Evolutionary conservation across 306 rosid genomes (phyloP).

Genomic region (Argentina anserina): DNA sequence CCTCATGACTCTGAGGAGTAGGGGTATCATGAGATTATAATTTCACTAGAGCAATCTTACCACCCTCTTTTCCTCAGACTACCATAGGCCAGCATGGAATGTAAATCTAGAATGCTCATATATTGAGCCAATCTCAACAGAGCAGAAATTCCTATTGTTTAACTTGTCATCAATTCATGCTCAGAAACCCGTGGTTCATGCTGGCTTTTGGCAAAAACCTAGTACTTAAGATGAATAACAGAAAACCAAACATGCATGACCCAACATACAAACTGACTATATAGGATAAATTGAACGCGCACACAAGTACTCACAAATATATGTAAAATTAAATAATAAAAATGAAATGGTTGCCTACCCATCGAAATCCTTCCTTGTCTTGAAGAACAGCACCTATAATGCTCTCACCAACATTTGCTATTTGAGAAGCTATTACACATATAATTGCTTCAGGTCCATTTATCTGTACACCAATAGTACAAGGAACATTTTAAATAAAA

Average conservation of each 20-base stretch:
- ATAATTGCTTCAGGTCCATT: constrained; percentile 56
- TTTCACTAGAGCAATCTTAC: neutral
- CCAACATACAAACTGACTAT: neutral
- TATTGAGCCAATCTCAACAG: neutral
- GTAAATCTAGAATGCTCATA: neutral
- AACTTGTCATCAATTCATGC: neutral
- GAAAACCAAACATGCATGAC: neutral
- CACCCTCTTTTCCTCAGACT: neutral
- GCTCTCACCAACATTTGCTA: constrained; percentile 97
- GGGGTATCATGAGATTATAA: neutral
- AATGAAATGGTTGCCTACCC: constrained; percentile 54
- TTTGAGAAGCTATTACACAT: constrained; percentile 86
- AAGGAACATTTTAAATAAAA: constrained; percentile 6
- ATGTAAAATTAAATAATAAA: neutral
- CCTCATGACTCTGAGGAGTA: neutral
- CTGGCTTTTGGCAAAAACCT: neutral
- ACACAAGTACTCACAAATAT: neutral
- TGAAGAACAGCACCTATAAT: constrained; percentile 88
- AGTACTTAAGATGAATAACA: neutral
- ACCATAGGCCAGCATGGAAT: neutral
- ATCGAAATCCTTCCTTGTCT: constrained; percentile 89
- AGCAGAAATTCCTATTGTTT: neutral
- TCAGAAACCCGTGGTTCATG: neutral
- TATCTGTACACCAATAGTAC: constrained; percentile 43
- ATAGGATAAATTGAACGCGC: neutral